phyloP scores from a whole-genome alignment of 352 stramenopile genomes.

The Sclerospora graminicola region DNA sequence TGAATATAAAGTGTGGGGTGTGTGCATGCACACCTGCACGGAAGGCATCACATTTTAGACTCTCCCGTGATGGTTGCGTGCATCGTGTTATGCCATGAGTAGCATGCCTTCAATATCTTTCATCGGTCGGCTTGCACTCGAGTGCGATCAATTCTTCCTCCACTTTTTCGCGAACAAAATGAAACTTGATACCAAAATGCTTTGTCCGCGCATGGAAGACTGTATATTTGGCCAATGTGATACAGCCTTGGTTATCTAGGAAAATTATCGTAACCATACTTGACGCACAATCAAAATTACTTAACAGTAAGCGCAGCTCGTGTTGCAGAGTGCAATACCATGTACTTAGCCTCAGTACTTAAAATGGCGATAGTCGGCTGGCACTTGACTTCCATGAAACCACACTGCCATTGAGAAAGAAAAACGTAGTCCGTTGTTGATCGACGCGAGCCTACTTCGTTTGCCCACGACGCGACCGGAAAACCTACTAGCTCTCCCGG shows the following conservation, averaged over 20 bases:
- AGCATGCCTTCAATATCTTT: neutral
- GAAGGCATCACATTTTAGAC: neutral
- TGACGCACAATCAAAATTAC: constrained; percentile 1
- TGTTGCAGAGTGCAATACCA: constrained; percentile 2
- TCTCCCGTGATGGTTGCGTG: neutral
- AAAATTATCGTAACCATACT: constrained; percentile 2
- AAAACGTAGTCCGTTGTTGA: too few relatives aligned
- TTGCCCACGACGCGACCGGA: too few relatives aligned
- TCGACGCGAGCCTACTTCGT: too few relatives aligned
- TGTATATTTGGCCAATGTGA: constrained; percentile 12
- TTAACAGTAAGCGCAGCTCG: constrained; percentile 4
- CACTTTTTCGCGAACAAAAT: constrained; percentile 15
- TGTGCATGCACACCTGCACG: too few relatives aligned
- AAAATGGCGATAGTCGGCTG: constrained; percentile 15
- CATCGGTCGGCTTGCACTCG: neutral
- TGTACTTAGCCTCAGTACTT: constrained; percentile 19
- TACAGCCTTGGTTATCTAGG: constrained; percentile 16
- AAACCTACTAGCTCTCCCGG: too few relatives aligned
- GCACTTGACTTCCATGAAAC: constrained; percentile 4
- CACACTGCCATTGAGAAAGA: neutral
- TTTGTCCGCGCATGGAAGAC: constrained; percentile 13
- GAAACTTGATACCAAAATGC: constrained; percentile 17
- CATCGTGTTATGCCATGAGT: neutral
- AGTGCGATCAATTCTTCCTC: neutral
- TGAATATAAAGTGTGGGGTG: too few relatives aligned